Base-by-base conservation (phyloP, 352 stramenopile genomes). In the Pythium oligandrum region DNA sequence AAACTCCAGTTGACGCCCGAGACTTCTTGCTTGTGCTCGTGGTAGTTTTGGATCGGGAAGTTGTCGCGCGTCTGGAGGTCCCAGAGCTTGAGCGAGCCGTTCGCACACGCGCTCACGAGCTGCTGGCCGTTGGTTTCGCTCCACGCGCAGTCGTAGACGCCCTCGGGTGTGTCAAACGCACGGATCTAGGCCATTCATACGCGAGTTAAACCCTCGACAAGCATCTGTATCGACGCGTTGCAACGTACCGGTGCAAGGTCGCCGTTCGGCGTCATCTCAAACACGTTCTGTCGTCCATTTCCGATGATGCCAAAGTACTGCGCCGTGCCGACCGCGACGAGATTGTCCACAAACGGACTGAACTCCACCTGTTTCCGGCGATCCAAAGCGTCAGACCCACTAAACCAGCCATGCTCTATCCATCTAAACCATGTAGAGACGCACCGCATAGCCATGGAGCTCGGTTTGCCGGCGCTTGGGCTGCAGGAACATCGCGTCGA, bases 291-390 rank as follows among this genome's bases (percentile, higher is more conserved):
- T 3, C 83, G 71, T 0, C 89, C 89, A 70, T 97, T 97, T 48
- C 89, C 89, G 36, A 97, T 82, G 55, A 97, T 96, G 1, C 89
- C 89, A 68, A 96, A 97, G 71, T 97, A 96, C 67, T 97, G 89
- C 31, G 88, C 71, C 1, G 85, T 95, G 44, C 84, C 87, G 5
- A 97, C 83, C 4, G 88, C 85, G 31, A 97, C 38, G 17, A 87
- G 70, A 43, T 88, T 88, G 56, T 96, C 88, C 42, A 88, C 63
- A 55, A 97, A 97, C 31, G 89, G 89, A 59, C 80, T 96, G 63
- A 97, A 97, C 66, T 97, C 86, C 42, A 96, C 85, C 83, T 95
- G 55, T 12, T 42, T 8, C 12, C 38, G 12, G 38, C 38, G 12
- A 8, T 42, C 7, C 12, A 12, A 42, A 42, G 38, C 38, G 17